These are phyloP conservation scores for Allantophomopsis cytisporea DNA, from an alignment of 2,329 filamentous ascomycete species.

Conservation along the genomic window DNA sequence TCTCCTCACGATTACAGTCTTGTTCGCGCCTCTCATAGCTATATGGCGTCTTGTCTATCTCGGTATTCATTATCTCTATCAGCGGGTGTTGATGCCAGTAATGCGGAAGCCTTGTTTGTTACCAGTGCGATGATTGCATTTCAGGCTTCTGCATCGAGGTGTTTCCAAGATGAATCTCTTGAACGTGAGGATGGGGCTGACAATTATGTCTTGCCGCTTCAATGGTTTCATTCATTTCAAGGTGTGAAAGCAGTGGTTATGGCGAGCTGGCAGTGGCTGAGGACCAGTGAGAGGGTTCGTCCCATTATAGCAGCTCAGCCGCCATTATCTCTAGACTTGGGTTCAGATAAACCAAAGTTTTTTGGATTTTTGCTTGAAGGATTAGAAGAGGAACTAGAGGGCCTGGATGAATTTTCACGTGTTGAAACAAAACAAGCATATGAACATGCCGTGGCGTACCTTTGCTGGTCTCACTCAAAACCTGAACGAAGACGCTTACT, in stretches of 20 bases:
- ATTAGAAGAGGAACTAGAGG: constrained; percentile 38
- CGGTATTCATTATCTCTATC: constrained; percentile 44
- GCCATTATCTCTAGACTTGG: constrained; percentile 44
- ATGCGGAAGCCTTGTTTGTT: constrained; percentile 49
- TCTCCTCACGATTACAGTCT: constrained; percentile 43
- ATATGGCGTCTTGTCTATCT: constrained; percentile 48
- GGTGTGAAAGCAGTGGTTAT: constrained; percentile 53
- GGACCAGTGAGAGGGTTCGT: constrained; percentile 40
- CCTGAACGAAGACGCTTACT: constrained; percentile 44
- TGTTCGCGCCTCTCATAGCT: constrained; percentile 48
- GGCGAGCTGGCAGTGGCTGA: constrained; percentile 49
- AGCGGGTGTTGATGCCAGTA: constrained; percentile 40
- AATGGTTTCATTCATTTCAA: constrained; percentile 56
- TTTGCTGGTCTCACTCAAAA: constrained; percentile 52
- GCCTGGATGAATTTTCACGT: constrained; percentile 8
- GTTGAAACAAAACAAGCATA: constrained; percentile 37
- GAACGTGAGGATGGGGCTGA: constrained; percentile 22
- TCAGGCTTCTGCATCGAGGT: constrained; percentile 48
- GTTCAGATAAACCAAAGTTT: constrained; percentile 37
- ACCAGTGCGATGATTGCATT: constrained; percentile 53
- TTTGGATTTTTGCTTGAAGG: constrained; percentile 46
- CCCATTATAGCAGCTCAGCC: constrained; percentile 52
- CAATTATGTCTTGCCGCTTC: constrained; percentile 42
- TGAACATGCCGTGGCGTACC: constrained; percentile 48
- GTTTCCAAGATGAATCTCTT: constrained; percentile 43